Evolutionary conservation across 2,329 filamentous ascomycete genomes (phyloP).

Genomic region (Scedosporium apiospermum): DNA sequence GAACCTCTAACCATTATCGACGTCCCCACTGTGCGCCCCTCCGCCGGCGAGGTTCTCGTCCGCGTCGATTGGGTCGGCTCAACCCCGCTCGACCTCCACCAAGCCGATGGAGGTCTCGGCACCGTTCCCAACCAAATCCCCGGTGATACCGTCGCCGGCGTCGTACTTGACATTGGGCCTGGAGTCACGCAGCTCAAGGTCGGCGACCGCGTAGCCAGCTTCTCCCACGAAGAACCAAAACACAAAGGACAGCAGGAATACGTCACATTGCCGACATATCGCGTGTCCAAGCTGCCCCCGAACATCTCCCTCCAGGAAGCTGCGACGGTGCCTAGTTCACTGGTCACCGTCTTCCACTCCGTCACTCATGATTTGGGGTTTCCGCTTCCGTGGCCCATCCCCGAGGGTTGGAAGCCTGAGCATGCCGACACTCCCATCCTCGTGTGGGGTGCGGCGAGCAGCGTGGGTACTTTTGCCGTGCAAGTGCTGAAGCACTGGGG

Average conservation of each 20-base stretch:
- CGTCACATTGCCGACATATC: slow-evolving; percentile 39
- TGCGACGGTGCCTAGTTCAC: slow-evolving; percentile 45
- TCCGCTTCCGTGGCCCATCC: slow-evolving; percentile 47
- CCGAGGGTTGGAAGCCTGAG: slow-evolving; percentile 25
- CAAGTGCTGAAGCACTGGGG: slow-evolving; percentile 44
- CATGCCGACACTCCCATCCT: slow-evolving; percentile 29
- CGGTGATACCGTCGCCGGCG: slow-evolving; percentile 39
- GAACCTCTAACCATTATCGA: slow-evolving; percentile 49
- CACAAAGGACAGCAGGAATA: slow-evolving; percentile 48
- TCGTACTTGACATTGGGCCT: slow-evolving; percentile 39
- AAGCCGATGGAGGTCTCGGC: slow-evolving; percentile 49
- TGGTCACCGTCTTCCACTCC: slow-evolving; percentile 51
- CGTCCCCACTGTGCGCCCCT: slow-evolving; percentile 26
- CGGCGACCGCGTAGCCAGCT: slow-evolving; percentile 48
- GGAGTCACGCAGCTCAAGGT: slow-evolving; percentile 31
- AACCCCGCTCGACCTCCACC: slow-evolving; percentile 52
- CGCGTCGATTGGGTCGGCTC: slow-evolving; percentile 49
- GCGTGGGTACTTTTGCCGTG: slow-evolving; percentile 39
- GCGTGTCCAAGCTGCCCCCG: slow-evolving; percentile 34
- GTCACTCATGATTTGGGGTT: slow-evolving; percentile 38
- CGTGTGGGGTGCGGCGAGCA: slow-evolving; percentile 43
- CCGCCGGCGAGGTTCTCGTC: slow-evolving; percentile 39
- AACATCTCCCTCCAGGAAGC: slow-evolving; percentile 33
- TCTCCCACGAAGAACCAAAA: slow-evolving; percentile 33
- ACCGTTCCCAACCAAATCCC: slow-evolving; percentile 40